Evolutionary conservation across 2,329 filamentous ascomycete species (phyloP), one percentile per base, ranked within the genome.

Genomic region (Colletotrichum nymphaeae): DNA sequence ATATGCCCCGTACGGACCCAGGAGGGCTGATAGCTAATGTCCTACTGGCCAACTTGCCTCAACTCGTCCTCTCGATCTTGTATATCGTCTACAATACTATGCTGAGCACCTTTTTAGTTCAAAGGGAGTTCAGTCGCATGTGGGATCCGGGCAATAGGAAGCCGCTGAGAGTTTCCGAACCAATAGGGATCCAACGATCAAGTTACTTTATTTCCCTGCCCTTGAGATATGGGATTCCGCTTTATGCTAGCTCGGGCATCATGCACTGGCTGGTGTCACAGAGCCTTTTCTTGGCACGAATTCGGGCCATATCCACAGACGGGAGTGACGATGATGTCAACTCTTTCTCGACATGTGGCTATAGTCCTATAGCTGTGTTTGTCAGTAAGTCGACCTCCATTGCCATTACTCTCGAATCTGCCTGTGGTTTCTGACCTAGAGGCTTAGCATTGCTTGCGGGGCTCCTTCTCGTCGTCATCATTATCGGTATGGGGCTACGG

Each of bases 221-320:
- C 1, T 83, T 84, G 49, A 79, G 79, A 19, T 89, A 86, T 67
- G 82, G 81, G 0, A 64, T 88, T 0, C 83, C 86, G 0, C 76
- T 87, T 1, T 78, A 84, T 1, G 71, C 76, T 0, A 73, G 76
- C 2, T 82, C 80, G 1, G 80, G 78, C 0, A 4, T 85, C 1
- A 77, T 88, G 66, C 86, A 88, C 75, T 89, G 86, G 86, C 78
- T 88, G 5, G 79, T 86, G 4, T 88, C 86, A 0, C 85, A 87
- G 71, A 83, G 82, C 56, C 72, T 87, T 1, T 88, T 87, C 76
- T 74, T 87, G 0, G 83, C 83, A 0, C 78, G 82, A 3, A 82
- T 85, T 24, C 78, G 77, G 2, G 80, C 79, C 1, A 9, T 81
- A 46, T 9, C 57, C 3, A 76, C 78, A 2, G 69, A 77, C 11